These are phyloP conservation scores for Aspergillus sclerotioniger DNA, from an alignment of 495 filamentous ascomycete species.

Conservation along the genomic window DNA sequence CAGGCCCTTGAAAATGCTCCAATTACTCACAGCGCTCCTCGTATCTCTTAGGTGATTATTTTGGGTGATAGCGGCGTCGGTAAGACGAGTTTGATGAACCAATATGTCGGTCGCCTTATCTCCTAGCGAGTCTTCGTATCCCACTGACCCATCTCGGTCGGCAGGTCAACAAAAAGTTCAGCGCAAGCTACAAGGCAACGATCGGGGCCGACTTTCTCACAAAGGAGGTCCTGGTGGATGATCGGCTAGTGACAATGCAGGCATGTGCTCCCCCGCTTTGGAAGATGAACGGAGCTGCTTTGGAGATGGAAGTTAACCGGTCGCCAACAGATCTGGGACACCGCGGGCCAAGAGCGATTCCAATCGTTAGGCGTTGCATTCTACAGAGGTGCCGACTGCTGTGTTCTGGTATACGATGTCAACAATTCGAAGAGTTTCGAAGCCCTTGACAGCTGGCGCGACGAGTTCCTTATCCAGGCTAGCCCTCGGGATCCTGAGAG, in stretches of 20 bases:
- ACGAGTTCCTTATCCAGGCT: conserved; percentile 97
- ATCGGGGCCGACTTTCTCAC: conserved; percentile 99
- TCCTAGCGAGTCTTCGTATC: conserved; percentile 2
- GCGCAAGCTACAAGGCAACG: conserved; percentile 98
- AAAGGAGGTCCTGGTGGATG: conserved; percentile 96
- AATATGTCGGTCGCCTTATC: conserved; percentile 78
- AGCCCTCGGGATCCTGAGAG: conserved; percentile 94
- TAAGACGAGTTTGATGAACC: conserved; percentile 99
- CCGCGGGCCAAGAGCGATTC: conserved; percentile 95
- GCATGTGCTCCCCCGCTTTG: conserved; percentile 44
- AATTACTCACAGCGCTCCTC: conserved; percentile 1
- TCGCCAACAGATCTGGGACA: conserved; percentile 83
- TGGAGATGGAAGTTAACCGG: conserved; percentile 20
- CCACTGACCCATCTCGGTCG: conserved; percentile 22
- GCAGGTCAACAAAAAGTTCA: conserved; percentile 99
- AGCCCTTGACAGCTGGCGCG: conserved; percentile 95
- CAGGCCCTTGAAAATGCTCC: neutral
- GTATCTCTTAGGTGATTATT: conserved; percentile 79
- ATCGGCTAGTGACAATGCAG: conserved; percentile 98
- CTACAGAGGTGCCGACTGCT: conserved; percentile 98
- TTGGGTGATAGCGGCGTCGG: conserved; percentile 97
- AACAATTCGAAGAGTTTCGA: conserved; percentile 99
- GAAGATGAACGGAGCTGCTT: neutral
- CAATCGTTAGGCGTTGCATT: conserved; percentile 97
- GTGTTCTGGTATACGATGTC: conserved; percentile 96